These are phyloP conservation scores for Chrysanthemum makinoi DNA, from an alignment of 129 eudicot species.

Conservation along the genomic window DNA sequence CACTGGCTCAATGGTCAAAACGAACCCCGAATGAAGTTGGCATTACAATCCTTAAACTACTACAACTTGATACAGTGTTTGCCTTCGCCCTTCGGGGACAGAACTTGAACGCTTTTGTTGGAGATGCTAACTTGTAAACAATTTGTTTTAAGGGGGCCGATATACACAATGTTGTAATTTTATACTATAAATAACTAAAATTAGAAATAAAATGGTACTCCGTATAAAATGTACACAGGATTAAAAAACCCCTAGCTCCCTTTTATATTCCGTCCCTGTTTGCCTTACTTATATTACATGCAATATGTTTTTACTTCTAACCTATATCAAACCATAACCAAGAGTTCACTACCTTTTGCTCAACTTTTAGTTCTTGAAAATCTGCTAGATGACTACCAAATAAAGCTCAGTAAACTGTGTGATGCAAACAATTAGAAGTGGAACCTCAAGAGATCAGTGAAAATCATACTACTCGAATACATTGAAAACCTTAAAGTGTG, in stretches of 20 bases:
- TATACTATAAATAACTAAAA: no score
- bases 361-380: conserved; percentile 7
- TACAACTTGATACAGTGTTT: no score
- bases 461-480: conserved; percentile 9
- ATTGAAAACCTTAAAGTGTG: conserved; percentile 10
- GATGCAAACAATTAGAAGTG: conserved; percentile 7
- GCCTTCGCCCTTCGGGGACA: no score
- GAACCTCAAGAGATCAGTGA: conserved; percentile 16
- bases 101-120: no score
- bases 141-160: no score
- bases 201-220: no score
- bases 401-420: conserved; percentile 1
- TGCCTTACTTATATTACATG: conserved; percentile 7
- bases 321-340: conserved; percentile 7
- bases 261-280: no score
- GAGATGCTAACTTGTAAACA: no score
- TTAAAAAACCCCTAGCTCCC: no score
- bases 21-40: not conserved
- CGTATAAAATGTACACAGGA: no score
- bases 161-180: no score
- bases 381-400: conserved; percentile 3
- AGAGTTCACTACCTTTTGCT: not conserved
- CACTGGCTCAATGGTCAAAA: conserved; percentile 2
- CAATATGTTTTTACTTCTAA: not conserved
- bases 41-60: conserved; percentile 7